Evolutionary conservation across 129 eudicot species (phyloP), one percentile per base, ranked within the genome.

Genomic region (Arctium minus): DNA sequence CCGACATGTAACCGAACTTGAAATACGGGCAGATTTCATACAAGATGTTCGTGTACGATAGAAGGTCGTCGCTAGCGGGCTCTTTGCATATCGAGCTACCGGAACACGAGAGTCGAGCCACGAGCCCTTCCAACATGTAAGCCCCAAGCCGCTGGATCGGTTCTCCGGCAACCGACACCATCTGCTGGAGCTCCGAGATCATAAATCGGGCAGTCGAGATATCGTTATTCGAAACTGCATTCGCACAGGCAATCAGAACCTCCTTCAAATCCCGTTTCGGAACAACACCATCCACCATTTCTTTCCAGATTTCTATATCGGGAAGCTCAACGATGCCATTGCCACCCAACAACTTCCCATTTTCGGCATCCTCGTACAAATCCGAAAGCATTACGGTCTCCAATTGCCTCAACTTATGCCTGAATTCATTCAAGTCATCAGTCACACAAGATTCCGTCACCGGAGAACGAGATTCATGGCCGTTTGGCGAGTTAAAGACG

Each of bases 1-100:
- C 94, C 4, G 98, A 89, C 97, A 91, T 93, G 92, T 93, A 90
- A 29, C 98, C 98, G 8, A 93, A 93, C 83, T 93, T 91, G 64
- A 91, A 86, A 81, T 84, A 93, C 22, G 97, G 98, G 86, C 98
- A 93, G 35, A 85, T 94, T 79, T 91, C 91, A 46, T 86, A 87
- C 18, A 93, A 90, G 18, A 88, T 85, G 85, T 94, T 88, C 87
- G 90, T 88, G 74, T 92, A 91, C 7, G 92, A 90, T 11, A 91
- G 75, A 32, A 90, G 92, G 75, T 90, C 90, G 8, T 85, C 74
- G 48, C 93, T 89, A 4, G 83, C 88, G 1, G 94, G 97, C 56
- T 88, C 88, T 77, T 88, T 76, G 83, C 89, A 84, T 48, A 80
- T 87, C 74, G 83, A 79, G 72, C 93, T 88, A 69, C 97, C 97